These are phyloP conservation scores for Aspergillus spinulosporus DNA, from an alignment of 2,329 filamentous ascomycete genomes.

Conservation along the genomic window DNA sequence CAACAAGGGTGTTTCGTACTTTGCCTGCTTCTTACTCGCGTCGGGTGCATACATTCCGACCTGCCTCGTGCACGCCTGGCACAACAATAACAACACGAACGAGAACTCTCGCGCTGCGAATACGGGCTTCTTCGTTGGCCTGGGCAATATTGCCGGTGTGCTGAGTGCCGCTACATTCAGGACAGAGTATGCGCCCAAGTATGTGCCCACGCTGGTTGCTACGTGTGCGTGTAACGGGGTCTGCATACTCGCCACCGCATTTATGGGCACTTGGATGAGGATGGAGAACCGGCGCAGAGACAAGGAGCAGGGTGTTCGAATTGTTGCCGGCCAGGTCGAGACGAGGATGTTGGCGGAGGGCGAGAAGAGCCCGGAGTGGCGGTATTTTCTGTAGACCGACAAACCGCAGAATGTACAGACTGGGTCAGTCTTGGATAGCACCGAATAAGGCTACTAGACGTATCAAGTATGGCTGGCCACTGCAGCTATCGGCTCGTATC, in stretches of 20 bases:
- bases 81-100: constrained; percentile 56
- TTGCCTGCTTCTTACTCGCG: constrained; percentile 53
- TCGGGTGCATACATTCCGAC: constrained; percentile 48
- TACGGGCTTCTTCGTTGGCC: constrained; percentile 50
- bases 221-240: constrained; percentile 47
- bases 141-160: constrained; percentile 53
- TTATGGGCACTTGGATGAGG: constrained; percentile 50
- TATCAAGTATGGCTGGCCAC: too few relatives aligned
- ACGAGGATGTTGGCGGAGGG: constrained; percentile 44
- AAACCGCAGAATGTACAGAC: too few relatives aligned
- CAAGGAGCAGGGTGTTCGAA: constrained; percentile 35
- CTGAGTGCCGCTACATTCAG: constrained; percentile 49
- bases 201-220: constrained; percentile 49
- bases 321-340: constrained; percentile 42
- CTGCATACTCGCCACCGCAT: constrained; percentile 43
- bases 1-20: constrained; percentile 50
- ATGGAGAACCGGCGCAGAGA: constrained; percentile 46
- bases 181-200: constrained; percentile 50
- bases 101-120: constrained; percentile 53
- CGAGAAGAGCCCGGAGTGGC: constrained; percentile 40
- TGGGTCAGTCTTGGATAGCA: neutral
- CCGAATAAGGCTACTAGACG: too few relatives aligned
- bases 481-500: neutral
- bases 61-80: constrained; percentile 52
- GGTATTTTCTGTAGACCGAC: constrained; percentile 24